Base-by-base conservation (phyloP, 2,329 filamentous ascomycete species). In the Ascochyta lentis region DNA sequence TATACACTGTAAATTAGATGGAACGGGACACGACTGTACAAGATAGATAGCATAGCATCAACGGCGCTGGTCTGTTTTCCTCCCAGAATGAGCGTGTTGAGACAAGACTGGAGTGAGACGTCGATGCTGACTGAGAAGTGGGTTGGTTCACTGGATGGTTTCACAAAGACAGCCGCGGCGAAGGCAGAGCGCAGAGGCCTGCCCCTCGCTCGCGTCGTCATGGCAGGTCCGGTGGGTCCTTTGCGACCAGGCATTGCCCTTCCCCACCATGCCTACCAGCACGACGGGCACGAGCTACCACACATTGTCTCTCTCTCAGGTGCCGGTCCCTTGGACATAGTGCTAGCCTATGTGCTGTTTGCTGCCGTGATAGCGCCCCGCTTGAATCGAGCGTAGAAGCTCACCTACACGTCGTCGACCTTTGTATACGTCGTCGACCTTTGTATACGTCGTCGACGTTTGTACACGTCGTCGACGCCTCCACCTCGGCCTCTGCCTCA, bases 151-250 rank as follows among this genome's bases (percentile, higher is more conserved):
- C 24, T 26, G 24, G 24, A 31, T n/a, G 19, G 23, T 29, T 40
- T 50, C 22, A 37, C 46, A 49, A 27, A 41, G 46, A 46, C 35
- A 12, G 51, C 51, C 39, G 52, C 52, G 46, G 46, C 46, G 41
- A 55, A 46, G 35, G 23, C 3, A n/a, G 39, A 50, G 34, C 48
- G 23, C 3, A n/a, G 39, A 50, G 34, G 40, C 48, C 40, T 50
- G 48, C 39, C 43, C 8, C 2, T 41, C 15, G 29, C 29, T 38
- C 48, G 40, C 48, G 48, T 50, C 48, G 48, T 56, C 60, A 59
- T 56, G 16, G 51, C 56, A 60, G 60, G 58, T 64, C 55, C 61
- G 53, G 50, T 54, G 57, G 58, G 51, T 58, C 56, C 46, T 61
- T 57, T 51, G 58, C 56, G 49, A 53, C 47, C 53, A 33, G 19